These are phyloP conservation scores for Babesia sp. DNA, from an alignment of 169 alveolate species.

Conservation along the genomic window DNA sequence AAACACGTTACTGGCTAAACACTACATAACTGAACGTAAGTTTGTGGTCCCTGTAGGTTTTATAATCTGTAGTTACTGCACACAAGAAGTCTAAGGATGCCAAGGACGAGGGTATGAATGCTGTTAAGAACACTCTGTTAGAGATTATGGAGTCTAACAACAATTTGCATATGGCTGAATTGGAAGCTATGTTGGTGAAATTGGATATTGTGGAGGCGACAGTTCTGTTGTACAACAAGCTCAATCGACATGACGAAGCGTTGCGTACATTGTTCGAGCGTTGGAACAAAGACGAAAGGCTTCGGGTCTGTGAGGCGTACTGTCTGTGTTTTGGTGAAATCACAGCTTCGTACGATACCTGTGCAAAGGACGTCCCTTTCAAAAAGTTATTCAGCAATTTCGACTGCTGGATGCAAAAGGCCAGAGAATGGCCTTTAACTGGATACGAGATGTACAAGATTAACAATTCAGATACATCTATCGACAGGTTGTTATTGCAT, in stretches of 20 bases:
- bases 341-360: not conserved
- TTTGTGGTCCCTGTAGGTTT: not conserved
- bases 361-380: slow-evolving; percentile 41
- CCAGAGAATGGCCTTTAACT: slow-evolving; percentile 47
- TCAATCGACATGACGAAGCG: slow-evolving; percentile 45
- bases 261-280: slow-evolving; percentile 34
- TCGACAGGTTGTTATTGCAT: slow-evolving; percentile 45
- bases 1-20: slow-evolving; percentile 57
- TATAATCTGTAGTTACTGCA: slow-evolving; percentile 8
- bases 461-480: slow-evolving; percentile 41
- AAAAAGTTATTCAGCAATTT: slow-evolving; percentile 47
- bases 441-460: slow-evolving; percentile 28
- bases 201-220: slow-evolving; percentile 47
- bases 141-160: slow-evolving; percentile 51
- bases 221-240: slow-evolving; percentile 42
- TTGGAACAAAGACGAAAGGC: slow-evolving; percentile 8
- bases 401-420: slow-evolving; percentile 57
- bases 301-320: slow-evolving; percentile 59
- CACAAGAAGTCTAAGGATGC: slow-evolving; percentile 18
- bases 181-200: slow-evolving; percentile 27
- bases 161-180: slow-evolving; percentile 40
- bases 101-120: slow-evolving; percentile 11
- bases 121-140: slow-evolving; percentile 14
- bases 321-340: slow-evolving; percentile 64
- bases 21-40: slow-evolving; percentile 56